Evolutionary conservation across 1,284 basidiomycete species (phyloP), one percentile per base, ranked within the genome.

Genomic region (Cryptococcus jaspeensis): DNA sequence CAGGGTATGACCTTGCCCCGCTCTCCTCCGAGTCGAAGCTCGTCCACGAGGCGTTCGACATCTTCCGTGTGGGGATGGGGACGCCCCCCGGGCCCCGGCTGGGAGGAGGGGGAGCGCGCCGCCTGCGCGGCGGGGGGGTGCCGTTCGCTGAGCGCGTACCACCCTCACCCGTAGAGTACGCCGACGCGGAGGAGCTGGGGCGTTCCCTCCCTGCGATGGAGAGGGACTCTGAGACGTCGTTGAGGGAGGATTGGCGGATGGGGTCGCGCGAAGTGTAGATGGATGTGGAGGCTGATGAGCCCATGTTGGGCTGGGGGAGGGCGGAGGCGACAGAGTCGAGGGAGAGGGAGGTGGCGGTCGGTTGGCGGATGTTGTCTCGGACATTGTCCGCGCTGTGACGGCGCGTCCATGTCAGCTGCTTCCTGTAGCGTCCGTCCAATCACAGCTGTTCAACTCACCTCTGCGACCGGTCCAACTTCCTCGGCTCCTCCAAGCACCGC

Each of bases 401-500:
- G 40, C 25, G 5, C 37, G 35, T 15, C 7, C 23, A 42, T 25
- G 32, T 36, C 38, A 44, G 39, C 45, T 20, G 39, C 6, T 37
- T 25, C n/a, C 36, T 5, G 28, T 32, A n/a, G n/a, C n/a, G n/a
- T n/a, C n/a, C n/a, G n/a, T n/a, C n/a, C n/a, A n/a, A n/a, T 28
- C 16, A 28, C 11, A 16, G 23, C 28, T 6, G n/a, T 25, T 8
- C 18, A 22, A 58, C 67, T 42, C 36, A 69, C 69, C 70, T 72
- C n/a, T 65, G 64, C 56, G 68, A 68, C n/a, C 72, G 51, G 41
- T 71, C 71, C 37, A 74, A 44, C 44, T 64, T 64, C 16, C 52
- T 50, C 0, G 66, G 65, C 45, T 73, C 72, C 11, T 70, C 65
- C 23, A 98, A 82, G 75, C 94, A 98, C 47, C 95, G 84, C 58